These are phyloP conservation scores for Scutellaria baicalensis DNA, from an alignment of 257 asterid genomes.

Conservation along the genomic window DNA sequence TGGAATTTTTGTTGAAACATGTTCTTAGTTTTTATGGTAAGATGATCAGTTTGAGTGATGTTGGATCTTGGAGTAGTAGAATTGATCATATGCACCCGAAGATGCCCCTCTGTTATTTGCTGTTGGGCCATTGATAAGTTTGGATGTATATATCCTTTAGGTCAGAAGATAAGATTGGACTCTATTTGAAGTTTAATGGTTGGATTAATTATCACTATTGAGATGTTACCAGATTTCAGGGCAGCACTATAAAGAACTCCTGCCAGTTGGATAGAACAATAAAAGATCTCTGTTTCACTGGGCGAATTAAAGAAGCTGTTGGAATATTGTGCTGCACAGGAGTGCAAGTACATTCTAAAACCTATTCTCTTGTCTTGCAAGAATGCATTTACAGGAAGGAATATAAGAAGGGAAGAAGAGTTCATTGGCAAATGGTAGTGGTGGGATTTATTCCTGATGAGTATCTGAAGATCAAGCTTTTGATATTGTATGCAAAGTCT, in stretches of 20 bases:
- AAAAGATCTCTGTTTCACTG: conserved; percentile 78
- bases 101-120: not conserved
- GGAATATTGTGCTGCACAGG: conserved; percentile 65
- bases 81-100: not conserved
- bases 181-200: conserved; percentile 17
- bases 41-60: not conserved
- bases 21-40: not conserved
- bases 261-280: conserved; percentile 56
- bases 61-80: conserved; percentile 15
- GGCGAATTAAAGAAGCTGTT: conserved; percentile 82
- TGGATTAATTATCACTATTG: conserved; percentile 36
- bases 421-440: conserved; percentile 83
- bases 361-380: conserved; percentile 84
- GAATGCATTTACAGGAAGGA: conserved; percentile 78
- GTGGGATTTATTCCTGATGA: conserved; percentile 65
- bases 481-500: conserved; percentile 74
- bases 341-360: conserved; percentile 45
- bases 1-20: not conserved
- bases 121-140: conserved; percentile 5
- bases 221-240: conserved; percentile 86
- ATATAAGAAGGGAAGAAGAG: conserved; percentile 58
- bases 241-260: conserved; percentile 25
- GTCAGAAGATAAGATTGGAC: conserved; percentile 17
- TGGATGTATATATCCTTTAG: not conserved
- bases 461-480: conserved; percentile 67